These are phyloP conservation scores for Achaetomiella virescens DNA, from an alignment of 495 filamentous ascomycete genomes.

Conservation along the genomic window DNA sequence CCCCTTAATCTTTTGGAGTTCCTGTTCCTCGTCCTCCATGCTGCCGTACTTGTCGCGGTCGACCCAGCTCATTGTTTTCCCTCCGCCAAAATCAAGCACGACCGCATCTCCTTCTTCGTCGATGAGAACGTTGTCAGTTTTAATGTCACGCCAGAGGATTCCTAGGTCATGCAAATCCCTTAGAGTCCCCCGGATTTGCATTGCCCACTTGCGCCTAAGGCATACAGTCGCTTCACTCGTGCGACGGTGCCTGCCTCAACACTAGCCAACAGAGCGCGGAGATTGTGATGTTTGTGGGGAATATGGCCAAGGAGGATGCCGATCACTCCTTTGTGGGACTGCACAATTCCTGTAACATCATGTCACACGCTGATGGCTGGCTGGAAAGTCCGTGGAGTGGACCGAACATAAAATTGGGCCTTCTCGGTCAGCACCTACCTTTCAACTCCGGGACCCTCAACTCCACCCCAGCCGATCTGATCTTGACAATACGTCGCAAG, in stretches of 20 bases:
- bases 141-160: slow-evolving; percentile 12
- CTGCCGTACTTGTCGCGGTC: slow-evolving; percentile 8
- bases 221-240: neutral
- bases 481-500: neutral
- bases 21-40: slow-evolving; percentile 8
- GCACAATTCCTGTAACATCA: neutral
- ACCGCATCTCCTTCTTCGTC: neutral
- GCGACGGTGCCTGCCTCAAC: neutral
- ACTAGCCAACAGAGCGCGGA: neutral
- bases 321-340: neutral
- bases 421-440: neutral
- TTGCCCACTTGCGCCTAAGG: neutral
- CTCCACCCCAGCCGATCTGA: neutral
- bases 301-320: neutral
- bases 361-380: too few species aligned
- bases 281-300: neutral
- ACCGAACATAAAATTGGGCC: neutral
- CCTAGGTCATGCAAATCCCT: neutral
- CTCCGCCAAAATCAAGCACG: neutral
- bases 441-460: neutral
- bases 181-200: neutral
- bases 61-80: slow-evolving; percentile 7
- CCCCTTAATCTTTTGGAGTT: neutral
- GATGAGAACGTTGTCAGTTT: slow-evolving; percentile 11
- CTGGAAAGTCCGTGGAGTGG: neutral